Conservation (phyloP, 2,329 filamentous ascomycete genomes). For the Calonectria multiphialidica region DNA sequence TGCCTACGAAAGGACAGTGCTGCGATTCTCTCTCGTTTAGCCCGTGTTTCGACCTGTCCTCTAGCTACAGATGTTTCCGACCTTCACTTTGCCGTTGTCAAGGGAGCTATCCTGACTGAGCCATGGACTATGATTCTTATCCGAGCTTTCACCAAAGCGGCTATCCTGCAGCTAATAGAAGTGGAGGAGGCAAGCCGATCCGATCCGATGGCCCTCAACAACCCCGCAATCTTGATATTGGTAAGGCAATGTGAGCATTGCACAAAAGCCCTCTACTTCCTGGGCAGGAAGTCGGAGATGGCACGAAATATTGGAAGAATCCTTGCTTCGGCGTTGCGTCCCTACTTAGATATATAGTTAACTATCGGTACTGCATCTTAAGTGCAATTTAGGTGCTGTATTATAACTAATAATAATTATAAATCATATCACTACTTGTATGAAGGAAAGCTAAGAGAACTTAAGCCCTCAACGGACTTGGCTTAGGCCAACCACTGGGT, state of each 20-base stretch:
- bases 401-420: too few species aligned
- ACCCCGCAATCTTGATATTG: slow-evolving; percentile 39
- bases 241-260: slow-evolving; percentile 59
- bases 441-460: too few species aligned
- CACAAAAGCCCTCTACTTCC: slow-evolving; percentile 64
- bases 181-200: slow-evolving; percentile 43
- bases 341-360: too few species aligned
- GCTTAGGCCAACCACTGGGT: too few species aligned
- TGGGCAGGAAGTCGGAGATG: slow-evolving; percentile 68
- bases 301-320: slow-evolving; percentile 44
- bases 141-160: slow-evolving; percentile 63
- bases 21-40: slow-evolving; percentile 60
- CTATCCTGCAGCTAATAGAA: slow-evolving; percentile 51
- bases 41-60: slow-evolving; percentile 56
- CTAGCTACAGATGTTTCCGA: slow-evolving; percentile 46
- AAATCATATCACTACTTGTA: too few species aligned
- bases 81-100: slow-evolving; percentile 65
- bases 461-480: too few species aligned
- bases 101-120: slow-evolving; percentile 69
- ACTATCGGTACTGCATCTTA: too few species aligned
- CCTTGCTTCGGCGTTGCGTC: too few species aligned
- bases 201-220: slow-evolving; percentile 39
- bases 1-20: slow-evolving; percentile 59
- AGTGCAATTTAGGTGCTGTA: too few species aligned
- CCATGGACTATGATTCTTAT: slow-evolving; percentile 70